Conservation (phyloP, 495 filamentous ascomycete genomes). For the Neurospora sp. region DNA sequence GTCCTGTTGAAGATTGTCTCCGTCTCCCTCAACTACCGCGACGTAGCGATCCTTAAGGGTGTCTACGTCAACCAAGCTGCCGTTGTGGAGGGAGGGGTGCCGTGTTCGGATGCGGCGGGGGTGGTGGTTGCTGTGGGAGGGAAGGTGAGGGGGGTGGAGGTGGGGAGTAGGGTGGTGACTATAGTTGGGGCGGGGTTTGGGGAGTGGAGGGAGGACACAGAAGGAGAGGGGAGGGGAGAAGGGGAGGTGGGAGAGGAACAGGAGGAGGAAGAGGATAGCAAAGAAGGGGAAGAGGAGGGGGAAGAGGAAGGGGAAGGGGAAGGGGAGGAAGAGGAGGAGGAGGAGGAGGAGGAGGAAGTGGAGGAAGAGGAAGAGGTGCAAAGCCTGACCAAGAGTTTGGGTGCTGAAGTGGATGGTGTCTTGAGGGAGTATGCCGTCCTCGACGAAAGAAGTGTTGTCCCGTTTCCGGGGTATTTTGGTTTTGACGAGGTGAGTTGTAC, state of each 20-base stretch:
- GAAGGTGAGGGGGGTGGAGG: not conserved
- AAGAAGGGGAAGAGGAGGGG: too few relatives aligned
- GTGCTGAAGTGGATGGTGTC: constrained; percentile 18
- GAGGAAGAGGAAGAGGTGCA: too few relatives aligned
- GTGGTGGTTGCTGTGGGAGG: not conserved
- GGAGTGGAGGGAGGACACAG: too few relatives aligned
- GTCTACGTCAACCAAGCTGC: not conserved
- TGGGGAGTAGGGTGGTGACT: not conserved
- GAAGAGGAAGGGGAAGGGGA: too few relatives aligned
- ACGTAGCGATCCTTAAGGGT: constrained; percentile 12
- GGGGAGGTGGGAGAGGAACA: too few relatives aligned
- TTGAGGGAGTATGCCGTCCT: constrained; percentile 22
- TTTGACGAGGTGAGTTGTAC: constrained; percentile 6
- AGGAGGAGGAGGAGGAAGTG: too few relatives aligned
- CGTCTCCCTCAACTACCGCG: constrained; percentile 48
- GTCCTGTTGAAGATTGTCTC: constrained; percentile 44
- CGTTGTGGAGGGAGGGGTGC: not conserved
- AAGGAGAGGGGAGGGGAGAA: too few relatives aligned
- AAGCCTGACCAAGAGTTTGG: not conserved
- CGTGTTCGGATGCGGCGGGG: constrained; percentile 1
- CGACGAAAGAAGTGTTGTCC: constrained; percentile 10
- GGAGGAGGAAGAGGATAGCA: too few relatives aligned
- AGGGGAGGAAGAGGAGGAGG: too few relatives aligned
- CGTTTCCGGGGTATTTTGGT: constrained; percentile 13
- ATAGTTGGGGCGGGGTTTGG: too few relatives aligned